phyloP scores from a whole-genome alignment of 345 rosid genomes.

The Cardiospermum halicacabum region DNA sequence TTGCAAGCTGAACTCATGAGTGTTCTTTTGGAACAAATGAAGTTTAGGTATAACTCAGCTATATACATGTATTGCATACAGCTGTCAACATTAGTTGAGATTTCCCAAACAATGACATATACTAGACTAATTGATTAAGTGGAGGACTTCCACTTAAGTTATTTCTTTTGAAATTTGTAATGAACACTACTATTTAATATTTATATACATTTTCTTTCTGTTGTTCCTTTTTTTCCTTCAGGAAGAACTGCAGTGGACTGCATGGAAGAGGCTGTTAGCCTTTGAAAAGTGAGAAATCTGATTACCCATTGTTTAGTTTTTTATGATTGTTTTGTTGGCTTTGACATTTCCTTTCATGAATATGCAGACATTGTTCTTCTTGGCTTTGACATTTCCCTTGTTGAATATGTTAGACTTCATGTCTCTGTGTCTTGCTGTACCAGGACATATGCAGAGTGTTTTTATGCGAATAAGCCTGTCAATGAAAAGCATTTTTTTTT shows the following conservation, averaged over 20 bases:
- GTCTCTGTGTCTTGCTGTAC: background rate
- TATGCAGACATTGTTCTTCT: too few species aligned
- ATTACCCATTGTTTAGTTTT: background rate
- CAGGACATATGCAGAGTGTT: background rate
- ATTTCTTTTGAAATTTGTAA: background rate
- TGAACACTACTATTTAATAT: background rate
- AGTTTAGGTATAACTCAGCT: background rate
- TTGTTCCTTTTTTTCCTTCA: constrained; percentile 28
- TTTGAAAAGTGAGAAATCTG: constrained; percentile 70
- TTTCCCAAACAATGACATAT: background rate
- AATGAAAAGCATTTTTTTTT: background rate
- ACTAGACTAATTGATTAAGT: background rate
- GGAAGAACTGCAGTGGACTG: constrained; percentile 95
- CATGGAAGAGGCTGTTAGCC: constrained; percentile 81
- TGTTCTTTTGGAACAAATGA: background rate
- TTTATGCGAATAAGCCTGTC: background rate
- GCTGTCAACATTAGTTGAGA: background rate
- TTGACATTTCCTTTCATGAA: background rate
- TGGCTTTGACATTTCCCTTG: background rate
- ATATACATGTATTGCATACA: background rate
- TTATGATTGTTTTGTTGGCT: background rate
- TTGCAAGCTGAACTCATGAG: background rate
- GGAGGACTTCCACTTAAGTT: background rate
- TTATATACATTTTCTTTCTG: background rate
- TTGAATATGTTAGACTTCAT: background rate